Conservation (phyloP, 2,329 filamentous ascomycete genomes). For the Didymellaceae sp. region DNA sequence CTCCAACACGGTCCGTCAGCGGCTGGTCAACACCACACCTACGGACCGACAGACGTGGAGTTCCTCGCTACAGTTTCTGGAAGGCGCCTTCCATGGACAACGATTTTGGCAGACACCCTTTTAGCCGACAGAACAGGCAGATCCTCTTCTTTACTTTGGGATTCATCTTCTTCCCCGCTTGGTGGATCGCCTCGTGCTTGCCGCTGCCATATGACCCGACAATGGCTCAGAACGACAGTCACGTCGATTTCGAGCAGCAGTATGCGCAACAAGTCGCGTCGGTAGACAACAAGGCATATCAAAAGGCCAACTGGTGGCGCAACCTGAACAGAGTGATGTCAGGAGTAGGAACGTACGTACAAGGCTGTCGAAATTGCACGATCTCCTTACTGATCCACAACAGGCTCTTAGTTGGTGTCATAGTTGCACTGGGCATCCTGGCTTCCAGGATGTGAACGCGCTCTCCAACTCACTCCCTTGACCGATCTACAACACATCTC, state of each 20-base stretch:
- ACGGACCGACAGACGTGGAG: slow-evolving; percentile 52
- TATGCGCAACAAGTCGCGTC: slow-evolving; percentile 54
- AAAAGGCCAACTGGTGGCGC: slow-evolving; percentile 70
- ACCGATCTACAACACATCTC: slow-evolving; percentile 8
- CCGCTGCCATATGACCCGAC: slow-evolving; percentile 69
- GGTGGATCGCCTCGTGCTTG: slow-evolving; percentile 70
- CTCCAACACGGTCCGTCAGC: slow-evolving; percentile 34
- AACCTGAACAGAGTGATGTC: slow-evolving; percentile 68
- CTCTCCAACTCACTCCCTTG: slow-evolving; percentile 5
- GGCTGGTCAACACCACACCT: slow-evolving; percentile 46
- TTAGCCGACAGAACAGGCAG: slow-evolving; percentile 75
- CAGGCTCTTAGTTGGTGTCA: slow-evolving; percentile 18
- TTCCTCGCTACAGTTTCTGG: slow-evolving; percentile 67
- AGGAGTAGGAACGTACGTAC: slow-evolving; percentile 56
- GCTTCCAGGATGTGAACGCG: slow-evolving; percentile 43
- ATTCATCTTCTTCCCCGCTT: slow-evolving; percentile 73
- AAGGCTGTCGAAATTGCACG: neutral
- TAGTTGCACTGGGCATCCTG: slow-evolving; percentile 41
- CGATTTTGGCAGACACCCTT: slow-evolving; percentile 64
- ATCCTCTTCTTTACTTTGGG: slow-evolving; percentile 76
- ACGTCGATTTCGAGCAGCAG: slow-evolving; percentile 51
- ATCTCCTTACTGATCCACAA: slow-evolving; percentile 4
- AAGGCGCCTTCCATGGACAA: slow-evolving; percentile 74
- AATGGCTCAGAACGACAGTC: slow-evolving; percentile 47
- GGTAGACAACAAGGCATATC: slow-evolving; percentile 57